These are phyloP conservation scores for Trypanosoma grayi DNA, from an alignment of 208 protist genomes.

Conservation along the genomic window DNA sequence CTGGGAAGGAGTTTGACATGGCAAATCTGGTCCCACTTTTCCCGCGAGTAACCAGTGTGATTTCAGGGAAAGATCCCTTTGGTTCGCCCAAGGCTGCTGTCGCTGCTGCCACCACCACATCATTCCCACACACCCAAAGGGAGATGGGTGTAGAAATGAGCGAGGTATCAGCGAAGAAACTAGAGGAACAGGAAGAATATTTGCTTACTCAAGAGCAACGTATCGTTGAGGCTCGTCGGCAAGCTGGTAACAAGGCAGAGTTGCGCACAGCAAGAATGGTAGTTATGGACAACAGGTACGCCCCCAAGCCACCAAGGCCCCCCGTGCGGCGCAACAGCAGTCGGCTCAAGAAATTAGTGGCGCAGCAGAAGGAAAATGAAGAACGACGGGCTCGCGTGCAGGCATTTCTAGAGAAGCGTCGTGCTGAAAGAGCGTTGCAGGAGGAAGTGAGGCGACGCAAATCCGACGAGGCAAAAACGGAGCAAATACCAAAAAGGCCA, in stretches of 20 bases:
- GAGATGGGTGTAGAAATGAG: not conserved
- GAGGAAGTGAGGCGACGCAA: slow-evolving; percentile 31
- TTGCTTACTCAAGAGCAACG: slow-evolving; percentile 30
- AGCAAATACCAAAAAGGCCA: slow-evolving; percentile 3
- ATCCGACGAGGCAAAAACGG: slow-evolving; percentile 11
- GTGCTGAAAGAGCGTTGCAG: slow-evolving; percentile 34
- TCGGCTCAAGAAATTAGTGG: slow-evolving; percentile 2
- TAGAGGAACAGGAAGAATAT: slow-evolving; percentile 20
- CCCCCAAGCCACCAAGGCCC: not conserved
- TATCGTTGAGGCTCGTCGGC: slow-evolving; percentile 11
- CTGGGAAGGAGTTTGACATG: slow-evolving; percentile 7
- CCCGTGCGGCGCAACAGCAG: not conserved
- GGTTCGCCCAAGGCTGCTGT: not conserved
- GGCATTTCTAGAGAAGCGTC: slow-evolving; percentile 57
- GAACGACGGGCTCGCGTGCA: slow-evolving; percentile 62
- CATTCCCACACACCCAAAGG: not conserved
- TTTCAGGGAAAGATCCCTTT: not conserved
- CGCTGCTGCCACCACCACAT: no score
- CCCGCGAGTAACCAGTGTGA: not conserved
- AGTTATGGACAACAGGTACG: slow-evolving; percentile 17
- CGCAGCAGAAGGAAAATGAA: slow-evolving; percentile 43
- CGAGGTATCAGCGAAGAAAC: not conserved
- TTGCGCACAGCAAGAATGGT: slow-evolving; percentile 4
- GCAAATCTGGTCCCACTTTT: slow-evolving; percentile 24
- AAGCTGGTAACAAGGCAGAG: not conserved